These are phyloP conservation scores for Acanthamoeba divionensis DNA, from an alignment of 208 protist species.

Conservation along the genomic window DNA sequence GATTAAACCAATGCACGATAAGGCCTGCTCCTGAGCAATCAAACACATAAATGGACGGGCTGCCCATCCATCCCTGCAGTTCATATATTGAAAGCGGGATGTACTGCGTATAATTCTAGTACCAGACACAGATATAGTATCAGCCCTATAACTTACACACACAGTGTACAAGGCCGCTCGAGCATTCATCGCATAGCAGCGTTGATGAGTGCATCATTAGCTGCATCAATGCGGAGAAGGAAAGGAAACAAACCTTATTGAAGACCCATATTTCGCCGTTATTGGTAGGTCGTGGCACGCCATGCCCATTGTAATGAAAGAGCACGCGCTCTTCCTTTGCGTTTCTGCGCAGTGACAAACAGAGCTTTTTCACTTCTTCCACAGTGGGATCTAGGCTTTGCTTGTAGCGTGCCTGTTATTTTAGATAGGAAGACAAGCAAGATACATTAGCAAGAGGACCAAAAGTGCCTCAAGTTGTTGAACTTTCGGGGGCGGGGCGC, in stretches of 20 bases:
- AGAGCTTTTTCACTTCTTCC: slow-evolving; percentile 88
- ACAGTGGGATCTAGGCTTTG: slow-evolving; percentile 91
- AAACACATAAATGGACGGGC: slow-evolving; percentile 95
- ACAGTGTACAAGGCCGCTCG: neutral
- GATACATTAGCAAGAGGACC: neutral
- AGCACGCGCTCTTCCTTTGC: slow-evolving; percentile 91
- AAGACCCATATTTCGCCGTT: slow-evolving; percentile 98
- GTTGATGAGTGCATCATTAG: neutral
- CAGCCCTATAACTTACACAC: neutral
- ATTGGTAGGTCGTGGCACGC: slow-evolving; percentile 94
- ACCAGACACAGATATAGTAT: slow-evolving; percentile 40
- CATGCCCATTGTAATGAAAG: slow-evolving; percentile 99
- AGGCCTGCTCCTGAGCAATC: slow-evolving; percentile 90
- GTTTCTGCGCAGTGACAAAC: slow-evolving; percentile 81
- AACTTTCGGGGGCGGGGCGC: neutral
- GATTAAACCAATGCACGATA: slow-evolving; percentile 70
- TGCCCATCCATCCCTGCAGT: slow-evolving; percentile 88
- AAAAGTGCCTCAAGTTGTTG: neutral
- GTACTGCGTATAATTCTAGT: slow-evolving; percentile 93
- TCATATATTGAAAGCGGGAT: slow-evolving; percentile 96
- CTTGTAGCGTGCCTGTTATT: slow-evolving; percentile 77
- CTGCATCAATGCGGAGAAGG: neutral
- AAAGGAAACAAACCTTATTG: slow-evolving; percentile 82
- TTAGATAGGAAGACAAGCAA: neutral
- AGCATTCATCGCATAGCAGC: neutral